Conservation (phyloP, 441 rosid species). For the Pelargonium citronellum region DNA sequence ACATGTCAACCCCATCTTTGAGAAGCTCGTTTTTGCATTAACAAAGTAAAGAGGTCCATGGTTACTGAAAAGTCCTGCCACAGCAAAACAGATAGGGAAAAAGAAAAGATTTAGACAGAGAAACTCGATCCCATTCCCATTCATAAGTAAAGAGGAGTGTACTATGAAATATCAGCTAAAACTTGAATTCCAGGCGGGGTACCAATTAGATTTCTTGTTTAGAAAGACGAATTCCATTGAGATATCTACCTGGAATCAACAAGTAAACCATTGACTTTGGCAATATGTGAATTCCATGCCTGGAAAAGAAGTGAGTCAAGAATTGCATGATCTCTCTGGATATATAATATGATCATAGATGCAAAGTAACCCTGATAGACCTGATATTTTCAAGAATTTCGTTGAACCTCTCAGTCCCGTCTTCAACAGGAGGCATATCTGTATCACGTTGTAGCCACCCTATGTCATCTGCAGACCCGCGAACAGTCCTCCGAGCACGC, state of each 20-base stretch:
- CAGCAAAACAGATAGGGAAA: background rate
- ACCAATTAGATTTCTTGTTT: too few species aligned
- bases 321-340: slow-evolving; percentile 23
- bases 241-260: slow-evolving; percentile 77
- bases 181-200: too few species aligned
- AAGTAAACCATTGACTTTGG: slow-evolving; percentile 77
- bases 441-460: slow-evolving; percentile 79
- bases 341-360: slow-evolving; percentile 15
- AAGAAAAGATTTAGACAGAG: slow-evolving; percentile 1
- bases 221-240: background rate
- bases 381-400: slow-evolving; percentile 72
- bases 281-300: slow-evolving; percentile 90
- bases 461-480: slow-evolving; percentile 90
- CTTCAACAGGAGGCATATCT: slow-evolving; percentile 76
- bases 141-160: background rate
- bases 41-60: slow-evolving; percentile 95
- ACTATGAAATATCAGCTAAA: too few species aligned
- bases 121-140: background rate
- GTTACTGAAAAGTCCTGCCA: slow-evolving; percentile 91
- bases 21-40: slow-evolving; percentile 64
- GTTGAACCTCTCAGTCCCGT: slow-evolving; percentile 69
- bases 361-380: slow-evolving; percentile 35
- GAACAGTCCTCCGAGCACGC: slow-evolving; percentile 80
- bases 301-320: slow-evolving; percentile 33
- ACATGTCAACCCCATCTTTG: slow-evolving; percentile 85